Evolutionary conservation across 164 flowering plant genomes (phyloP).

Genomic region (Tetracentron sinense): DNA sequence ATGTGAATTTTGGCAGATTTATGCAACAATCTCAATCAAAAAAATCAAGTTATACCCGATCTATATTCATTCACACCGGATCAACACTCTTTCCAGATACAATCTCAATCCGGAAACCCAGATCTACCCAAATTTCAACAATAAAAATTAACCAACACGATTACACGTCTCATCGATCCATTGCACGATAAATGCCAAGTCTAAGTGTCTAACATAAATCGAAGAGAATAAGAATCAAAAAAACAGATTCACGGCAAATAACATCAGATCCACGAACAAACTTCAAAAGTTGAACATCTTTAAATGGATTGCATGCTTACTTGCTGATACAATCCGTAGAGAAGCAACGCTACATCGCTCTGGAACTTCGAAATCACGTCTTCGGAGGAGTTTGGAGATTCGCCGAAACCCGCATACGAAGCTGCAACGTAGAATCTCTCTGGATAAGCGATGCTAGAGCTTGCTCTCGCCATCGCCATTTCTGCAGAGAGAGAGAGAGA

Average conservation of each 20-base stretch:
- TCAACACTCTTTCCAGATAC: neutral
- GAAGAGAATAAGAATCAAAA: neutral
- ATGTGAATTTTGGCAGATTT: neutral
- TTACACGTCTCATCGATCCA: neutral
- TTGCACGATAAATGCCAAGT: too few relatives aligned
- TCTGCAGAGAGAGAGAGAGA: neutral
- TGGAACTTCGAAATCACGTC: slow-evolving; percentile 62
- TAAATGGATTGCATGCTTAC: slow-evolving; percentile 24
- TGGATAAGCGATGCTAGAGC: slow-evolving; percentile 87
- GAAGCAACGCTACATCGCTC: slow-evolving; percentile 74
- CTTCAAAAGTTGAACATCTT: neutral
- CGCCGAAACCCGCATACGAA: slow-evolving; percentile 81
- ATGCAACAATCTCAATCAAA: neutral
- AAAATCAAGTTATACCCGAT: slow-evolving; percentile 3
- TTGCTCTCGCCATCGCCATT: slow-evolving; percentile 79
- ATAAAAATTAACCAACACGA: neutral
- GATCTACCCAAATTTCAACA: slow-evolving; percentile 19
- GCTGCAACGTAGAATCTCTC: slow-evolving; percentile 97
- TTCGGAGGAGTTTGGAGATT: slow-evolving; percentile 47
- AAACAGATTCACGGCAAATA: neutral
- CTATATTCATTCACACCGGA: slow-evolving; percentile 7
- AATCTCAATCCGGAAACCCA: neutral
- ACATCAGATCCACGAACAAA: slow-evolving; percentile 3
- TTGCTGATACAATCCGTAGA: slow-evolving; percentile 88
- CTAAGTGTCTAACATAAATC: neutral